Percentiles rank a stretch among this genome's conserved stretches.
phyloP scores from a whole-genome alignment of 306 rosid species.

The Coriaria nepalensis region DNA sequence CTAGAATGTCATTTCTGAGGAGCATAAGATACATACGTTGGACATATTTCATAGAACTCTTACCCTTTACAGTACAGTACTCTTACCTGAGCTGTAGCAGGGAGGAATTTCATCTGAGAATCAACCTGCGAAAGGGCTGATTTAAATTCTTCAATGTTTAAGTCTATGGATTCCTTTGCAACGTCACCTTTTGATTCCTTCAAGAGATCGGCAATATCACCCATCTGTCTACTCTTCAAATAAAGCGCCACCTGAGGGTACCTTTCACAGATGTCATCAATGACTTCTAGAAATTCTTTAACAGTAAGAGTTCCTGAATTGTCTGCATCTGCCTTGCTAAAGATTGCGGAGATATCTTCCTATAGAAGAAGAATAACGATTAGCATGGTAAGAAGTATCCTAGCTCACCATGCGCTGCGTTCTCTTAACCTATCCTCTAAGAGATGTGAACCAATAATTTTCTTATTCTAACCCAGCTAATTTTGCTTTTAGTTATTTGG shows the following conservation, averaged over 20 bases:
- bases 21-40: constrained; percentile 6
- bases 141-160: constrained; percentile 66
- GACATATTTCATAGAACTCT: neutral
- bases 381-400: neutral
- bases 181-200: constrained; percentile 48
- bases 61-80: constrained; percentile 1
- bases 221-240: constrained; percentile 66
- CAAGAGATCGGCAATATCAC: constrained; percentile 48
- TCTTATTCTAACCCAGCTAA: too few species aligned
- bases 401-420: too few species aligned
- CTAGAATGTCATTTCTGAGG: constrained; percentile 27
- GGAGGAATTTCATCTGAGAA: constrained; percentile 86
- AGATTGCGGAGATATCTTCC: constrained; percentile 78
- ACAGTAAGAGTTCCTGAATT: constrained; percentile 75
- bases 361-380: constrained; percentile 10
- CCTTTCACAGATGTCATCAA: constrained; percentile 69
- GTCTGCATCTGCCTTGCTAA: constrained; percentile 66
- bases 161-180: constrained; percentile 39
- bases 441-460: too few species aligned
- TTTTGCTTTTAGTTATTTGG: too few species aligned
- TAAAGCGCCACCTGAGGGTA: constrained; percentile 90
- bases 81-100: constrained; percentile 92
- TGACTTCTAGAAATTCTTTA: constrained; percentile 53
- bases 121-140: constrained; percentile 80
- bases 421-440: too few species aligned